These are phyloP conservation scores for Saprolegnia diclina DNA, from an alignment of 352 stramenopile species.

Conservation along the genomic window DNA sequence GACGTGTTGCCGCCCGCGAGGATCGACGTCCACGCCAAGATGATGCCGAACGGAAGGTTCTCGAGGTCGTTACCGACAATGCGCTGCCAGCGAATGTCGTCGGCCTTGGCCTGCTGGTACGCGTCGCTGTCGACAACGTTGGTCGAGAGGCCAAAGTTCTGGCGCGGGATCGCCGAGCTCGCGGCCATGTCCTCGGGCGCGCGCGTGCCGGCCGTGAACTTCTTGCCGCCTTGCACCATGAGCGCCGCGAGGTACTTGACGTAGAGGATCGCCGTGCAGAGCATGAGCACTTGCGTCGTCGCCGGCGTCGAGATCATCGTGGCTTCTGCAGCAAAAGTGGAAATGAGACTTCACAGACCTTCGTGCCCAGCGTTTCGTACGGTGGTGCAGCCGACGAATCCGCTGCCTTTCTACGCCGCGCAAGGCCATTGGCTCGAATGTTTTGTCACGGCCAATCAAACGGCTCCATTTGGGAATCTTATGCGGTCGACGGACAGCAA, in stretches of 20 bases:
- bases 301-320: not conserved
- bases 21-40: conserved; percentile 29
- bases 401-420: too few species aligned
- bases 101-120: not conserved
- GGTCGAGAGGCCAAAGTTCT: not conserved
- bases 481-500: too few species aligned
- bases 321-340: not conserved
- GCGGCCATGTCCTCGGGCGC: conserved; percentile 41
- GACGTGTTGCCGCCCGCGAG: conserved; percentile 33
- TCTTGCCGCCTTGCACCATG: conserved; percentile 43
- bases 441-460: too few species aligned
- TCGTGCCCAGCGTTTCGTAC: not conserved
- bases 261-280: conserved; percentile 44
- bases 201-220: conserved; percentile 44
- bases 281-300: not conserved
- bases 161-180: not conserved
- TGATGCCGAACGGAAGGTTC: conserved; percentile 40
- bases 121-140: not conserved
- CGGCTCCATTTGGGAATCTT: too few species aligned
- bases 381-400: not conserved
- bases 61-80: conserved; percentile 58
- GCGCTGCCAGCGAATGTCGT: conserved; percentile 49
- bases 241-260: conserved; percentile 51
- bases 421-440: too few species aligned
- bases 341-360: not conserved